Evolutionary conservation across 352 stramenopile genomes (phyloP), one percentile per base, ranked within the genome.

Genomic region (Globisporangium splendens): DNA sequence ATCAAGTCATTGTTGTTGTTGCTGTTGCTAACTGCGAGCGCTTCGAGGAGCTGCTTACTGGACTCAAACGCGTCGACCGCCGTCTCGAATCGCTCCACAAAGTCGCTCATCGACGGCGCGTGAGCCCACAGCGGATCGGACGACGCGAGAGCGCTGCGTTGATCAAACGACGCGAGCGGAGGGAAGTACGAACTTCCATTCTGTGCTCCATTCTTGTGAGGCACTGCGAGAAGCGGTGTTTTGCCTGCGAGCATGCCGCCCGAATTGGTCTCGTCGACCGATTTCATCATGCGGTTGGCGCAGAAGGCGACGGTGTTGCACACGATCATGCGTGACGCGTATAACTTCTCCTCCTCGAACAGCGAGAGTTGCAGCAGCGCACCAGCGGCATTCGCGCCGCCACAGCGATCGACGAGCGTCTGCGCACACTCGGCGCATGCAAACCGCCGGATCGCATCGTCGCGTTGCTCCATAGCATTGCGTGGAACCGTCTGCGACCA

Each of bases 221-320:
- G 61, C 15, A 78, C 65, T 0, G 82, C 69, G 18, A 90, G 64
- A 49, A 90, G 54, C 24, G 82, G 77, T 28, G 68, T 69, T 46
- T 72, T 72, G 6, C 65, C 65, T 8, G 65, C 75, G 0, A 68
- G 52, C 21, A 76, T 54, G 7, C 62, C 59, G 5, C 62, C 59
- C 0, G 62, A 69, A 20, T 39, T 35, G 3, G 28, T 50, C 24
- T 75, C 72, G 43, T 79, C 65, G n/a, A 87, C 72, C 18, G 68
- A 76, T 58, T 77, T 70, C 58, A 87, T 79, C 78, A 91, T 88
- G 20, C 80, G 80, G n/a, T 59, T 88, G 12, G 73, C 65, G 54
- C 85, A 95, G 61, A 88, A 91, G 43, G 85, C 81, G 2, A 76
- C 73, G 13, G 81, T 63, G 60, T 93, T 91, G 65, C 81, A 93